Base-by-base conservation (phyloP, 1,284 basidiomycete species). In the Irpex sp. region DNA sequence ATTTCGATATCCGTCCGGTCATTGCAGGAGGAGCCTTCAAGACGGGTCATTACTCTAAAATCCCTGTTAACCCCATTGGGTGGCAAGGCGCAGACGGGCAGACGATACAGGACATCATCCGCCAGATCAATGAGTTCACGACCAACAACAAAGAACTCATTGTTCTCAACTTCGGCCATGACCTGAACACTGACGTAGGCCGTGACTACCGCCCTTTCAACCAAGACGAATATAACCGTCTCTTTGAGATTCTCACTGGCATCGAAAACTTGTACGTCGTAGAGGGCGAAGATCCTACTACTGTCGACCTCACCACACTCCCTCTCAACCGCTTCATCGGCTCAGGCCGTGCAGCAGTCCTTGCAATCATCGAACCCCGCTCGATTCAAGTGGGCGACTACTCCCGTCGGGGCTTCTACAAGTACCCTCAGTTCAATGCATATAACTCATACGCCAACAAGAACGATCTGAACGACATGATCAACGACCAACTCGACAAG, bases 1-100 rank as follows among this genome's bases (percentile, higher is more conserved):
- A 63, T 53, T 61, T 61, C 47, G 61, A 61, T 36, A 50, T 61
- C 35, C 61, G 61, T 15, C 61, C 61, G 15, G 56, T 61, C 46
- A 57, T 58, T 7, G 17, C 61, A 6, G 37, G 39, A 15, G 61
- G 61, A 6, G n/a, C 11, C 21, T 61, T 50, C 46, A 58, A 57
- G 61, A 61, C 56, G 7, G 61, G 61, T 1, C 61, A 61, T 36
- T 61, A 61, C 33, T 26, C 36, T 1, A 51, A 36, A 9, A 50
- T 49, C 6, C 15, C 7, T 8, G 19, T 47, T 15, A 6, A 39
- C 4, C 8, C 21, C 19, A 51, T 51, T 21, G 53, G 19, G 19
- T 50, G 60, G 31, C 56, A 57, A 31, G 61, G 61, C 3, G 61
- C 61, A 19, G 33, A 57, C 37, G 61, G 61, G 33, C 43, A 61